Evolutionary conservation across 768 basidiomycete genomes (phyloP).

Genomic region (Hebeloma cylindrosporum): DNA sequence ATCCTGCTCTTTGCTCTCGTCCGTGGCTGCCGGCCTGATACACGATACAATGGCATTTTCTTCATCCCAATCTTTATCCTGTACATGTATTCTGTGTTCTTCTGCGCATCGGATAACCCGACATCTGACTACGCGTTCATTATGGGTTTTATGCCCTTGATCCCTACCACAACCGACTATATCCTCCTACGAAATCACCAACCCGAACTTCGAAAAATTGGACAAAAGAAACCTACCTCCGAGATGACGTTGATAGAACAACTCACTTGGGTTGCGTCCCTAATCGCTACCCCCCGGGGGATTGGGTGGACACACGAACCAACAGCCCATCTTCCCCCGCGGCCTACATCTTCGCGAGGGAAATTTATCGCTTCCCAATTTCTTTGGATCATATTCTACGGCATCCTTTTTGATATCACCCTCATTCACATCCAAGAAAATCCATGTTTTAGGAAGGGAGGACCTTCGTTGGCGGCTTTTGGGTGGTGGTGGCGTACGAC

Average conservation of each 20-base stretch:
- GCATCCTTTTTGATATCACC: background rate
- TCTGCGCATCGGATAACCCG: no score
- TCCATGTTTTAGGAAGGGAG: background rate
- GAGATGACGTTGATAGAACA: background rate
- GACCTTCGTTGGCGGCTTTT: background rate
- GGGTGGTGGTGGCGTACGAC: background rate
- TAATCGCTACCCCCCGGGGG: background rate
- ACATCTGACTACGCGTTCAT: no score
- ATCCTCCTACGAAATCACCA: background rate
- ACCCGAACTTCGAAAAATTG: no score
- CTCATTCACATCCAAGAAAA: background rate
- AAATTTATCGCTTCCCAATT: no score
- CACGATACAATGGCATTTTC: no score
- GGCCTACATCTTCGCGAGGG: no score
- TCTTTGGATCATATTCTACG: no score
- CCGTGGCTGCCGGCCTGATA: no score
- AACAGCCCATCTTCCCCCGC: no score
- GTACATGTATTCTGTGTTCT: no score
- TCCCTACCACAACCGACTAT: background rate
- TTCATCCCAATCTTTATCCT: no score
- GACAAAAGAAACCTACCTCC: background rate
- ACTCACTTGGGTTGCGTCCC: background rate
- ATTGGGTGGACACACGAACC: background rate
- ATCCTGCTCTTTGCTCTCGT: no score
- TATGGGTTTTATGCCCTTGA: background rate